phyloP scores from a whole-genome alignment of 2,329 filamentous ascomycete genomes.

The Cordyceps cateniannulata region DNA sequence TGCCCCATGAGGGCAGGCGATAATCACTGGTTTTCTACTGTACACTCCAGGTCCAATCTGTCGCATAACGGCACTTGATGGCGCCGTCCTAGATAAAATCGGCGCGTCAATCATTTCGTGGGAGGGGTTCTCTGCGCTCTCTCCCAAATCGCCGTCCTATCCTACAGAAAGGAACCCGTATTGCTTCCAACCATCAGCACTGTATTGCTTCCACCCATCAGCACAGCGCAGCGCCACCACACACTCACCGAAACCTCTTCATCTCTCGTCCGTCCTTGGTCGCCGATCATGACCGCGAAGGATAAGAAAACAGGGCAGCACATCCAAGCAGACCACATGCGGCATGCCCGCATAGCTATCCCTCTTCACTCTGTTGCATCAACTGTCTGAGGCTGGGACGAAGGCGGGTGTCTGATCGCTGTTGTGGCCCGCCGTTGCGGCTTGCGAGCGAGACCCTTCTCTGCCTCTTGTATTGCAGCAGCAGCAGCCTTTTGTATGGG shows the following conservation, averaged over 20 bases:
- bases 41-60: not conserved
- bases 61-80: not conserved
- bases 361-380: not conserved
- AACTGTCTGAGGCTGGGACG: not conserved
- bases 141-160: no score
- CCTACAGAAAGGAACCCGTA: not conserved
- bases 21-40: not conserved
- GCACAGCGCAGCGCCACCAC: no score
- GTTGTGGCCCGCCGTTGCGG: not conserved
- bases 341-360: not conserved
- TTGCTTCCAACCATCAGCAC: not conserved
- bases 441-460: not conserved
- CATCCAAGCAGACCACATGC: not conserved
- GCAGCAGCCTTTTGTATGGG: no score
- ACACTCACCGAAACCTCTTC: no score
- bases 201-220: no score
- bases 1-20: no score
- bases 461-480: no score
- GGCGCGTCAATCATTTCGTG: no score
- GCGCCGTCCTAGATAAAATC: not conserved
- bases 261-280: not conserved
- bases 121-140: no score
- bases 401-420: not conserved
- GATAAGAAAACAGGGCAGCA: not conserved
- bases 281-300: not conserved